A percentile compares a stretch with the other conserved stretches of the same genome.
These are phyloP conservation scores for Xylariaceae sp. DNA, from an alignment of 2,329 filamentous ascomycete species.

Conservation along the genomic window DNA sequence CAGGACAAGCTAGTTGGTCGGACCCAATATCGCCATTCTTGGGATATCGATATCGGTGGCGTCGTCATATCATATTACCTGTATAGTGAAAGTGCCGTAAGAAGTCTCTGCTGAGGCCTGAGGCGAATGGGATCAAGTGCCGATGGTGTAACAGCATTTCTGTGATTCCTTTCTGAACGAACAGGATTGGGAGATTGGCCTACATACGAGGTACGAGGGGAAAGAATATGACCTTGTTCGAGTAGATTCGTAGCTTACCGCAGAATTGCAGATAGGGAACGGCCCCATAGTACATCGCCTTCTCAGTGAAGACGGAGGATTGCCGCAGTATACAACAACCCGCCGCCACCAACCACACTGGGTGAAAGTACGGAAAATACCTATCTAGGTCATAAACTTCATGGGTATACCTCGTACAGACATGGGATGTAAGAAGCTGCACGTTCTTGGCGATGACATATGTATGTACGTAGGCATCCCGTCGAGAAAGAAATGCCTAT, in stretches of 20 bases:
- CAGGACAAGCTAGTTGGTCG: background rate
- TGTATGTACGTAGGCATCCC: background rate
- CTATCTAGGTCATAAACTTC: too few species aligned
- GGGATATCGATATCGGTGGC: background rate
- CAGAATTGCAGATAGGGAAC: too few species aligned
- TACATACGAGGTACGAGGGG: background rate
- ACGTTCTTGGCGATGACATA: background rate
- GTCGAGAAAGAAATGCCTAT: background rate
- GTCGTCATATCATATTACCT: background rate
- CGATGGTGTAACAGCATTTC: background rate
- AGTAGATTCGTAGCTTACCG: too few species aligned
- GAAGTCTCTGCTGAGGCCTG: background rate
- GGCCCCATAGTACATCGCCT: too few species aligned
- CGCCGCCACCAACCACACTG: too few species aligned
- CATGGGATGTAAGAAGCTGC: background rate
- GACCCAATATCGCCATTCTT: background rate
- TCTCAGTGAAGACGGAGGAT: too few species aligned
- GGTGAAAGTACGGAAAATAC: too few species aligned
- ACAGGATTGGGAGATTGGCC: background rate
- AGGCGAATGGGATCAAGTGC: background rate
- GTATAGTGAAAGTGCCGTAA: background rate
- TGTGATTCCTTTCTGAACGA: background rate
- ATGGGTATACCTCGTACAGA: too few species aligned
- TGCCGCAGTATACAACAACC: too few species aligned
- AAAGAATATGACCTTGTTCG: too few species aligned